phyloP scores from a whole-genome alignment of 495 filamentous ascomycete genomes.

The Cercophora newfieldiana region DNA sequence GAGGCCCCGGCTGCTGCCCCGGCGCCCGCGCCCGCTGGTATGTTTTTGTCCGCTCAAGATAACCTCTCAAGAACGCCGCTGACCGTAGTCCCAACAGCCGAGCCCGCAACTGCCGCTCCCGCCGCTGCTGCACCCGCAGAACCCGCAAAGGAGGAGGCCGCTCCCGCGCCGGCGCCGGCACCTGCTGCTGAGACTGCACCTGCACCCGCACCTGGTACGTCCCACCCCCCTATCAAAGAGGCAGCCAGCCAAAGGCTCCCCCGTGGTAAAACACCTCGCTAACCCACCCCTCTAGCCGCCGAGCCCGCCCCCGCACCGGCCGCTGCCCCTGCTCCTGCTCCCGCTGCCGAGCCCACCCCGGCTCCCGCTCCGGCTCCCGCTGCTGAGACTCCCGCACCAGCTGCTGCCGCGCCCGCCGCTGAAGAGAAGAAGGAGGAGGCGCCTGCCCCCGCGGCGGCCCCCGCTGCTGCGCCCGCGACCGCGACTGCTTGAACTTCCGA shows the following conservation, averaged over 20 bases:
- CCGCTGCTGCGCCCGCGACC: conserved; percentile 15
- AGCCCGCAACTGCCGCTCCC: conserved; percentile 4
- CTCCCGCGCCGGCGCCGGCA: background rate
- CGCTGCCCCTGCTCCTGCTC: conserved; percentile 11
- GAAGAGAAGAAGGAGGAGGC: conserved; percentile 26
- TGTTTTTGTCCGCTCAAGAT: background rate
- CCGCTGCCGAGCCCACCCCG: conserved; percentile 8
- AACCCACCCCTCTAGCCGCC: background rate
- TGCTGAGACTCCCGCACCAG: conserved; percentile 11
- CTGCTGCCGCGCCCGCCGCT: conserved; percentile 12
- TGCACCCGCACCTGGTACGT: background rate
- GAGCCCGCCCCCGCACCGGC: conserved; percentile 4
- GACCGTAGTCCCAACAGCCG: background rate
- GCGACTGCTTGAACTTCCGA: conserved; percentile 11
- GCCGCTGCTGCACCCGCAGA: conserved; percentile 10
- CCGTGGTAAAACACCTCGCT: background rate
- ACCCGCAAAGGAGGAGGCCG: conserved; percentile 6
- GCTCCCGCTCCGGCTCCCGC: conserved; percentile 12
- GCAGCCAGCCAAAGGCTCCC: background rate
- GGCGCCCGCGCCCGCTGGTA: conserved; percentile 19
- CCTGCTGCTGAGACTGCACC: background rate
- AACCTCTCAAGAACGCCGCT: background rate
- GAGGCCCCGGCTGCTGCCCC: background rate
- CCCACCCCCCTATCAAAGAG: conserved; percentile 2
- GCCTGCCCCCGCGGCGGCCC: conserved; percentile 18